phyloP scores from a whole-genome alignment of 2,329 filamentous ascomycete species.

The Lachnellula occidentalis region DNA sequence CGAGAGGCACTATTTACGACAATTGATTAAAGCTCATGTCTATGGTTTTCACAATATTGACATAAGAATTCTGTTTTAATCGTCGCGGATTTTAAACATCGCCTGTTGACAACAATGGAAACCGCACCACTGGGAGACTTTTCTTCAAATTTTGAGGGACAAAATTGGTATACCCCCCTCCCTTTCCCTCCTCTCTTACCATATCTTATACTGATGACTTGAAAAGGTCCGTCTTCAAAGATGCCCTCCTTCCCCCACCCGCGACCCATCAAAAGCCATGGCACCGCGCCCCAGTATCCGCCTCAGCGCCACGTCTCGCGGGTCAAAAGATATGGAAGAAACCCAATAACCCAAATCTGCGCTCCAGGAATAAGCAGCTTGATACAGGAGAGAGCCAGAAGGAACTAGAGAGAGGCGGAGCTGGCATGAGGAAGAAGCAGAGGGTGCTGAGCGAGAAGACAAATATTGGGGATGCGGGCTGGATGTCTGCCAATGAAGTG shows the following conservation, averaged over 20 bases:
- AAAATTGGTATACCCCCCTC: conserved; percentile 14
- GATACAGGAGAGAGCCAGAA: conserved; percentile 17
- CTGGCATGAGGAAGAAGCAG: conserved; percentile 32
- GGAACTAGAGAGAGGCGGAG: conserved; percentile 34
- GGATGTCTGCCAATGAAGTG: conserved; percentile 17
- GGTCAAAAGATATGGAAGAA: conserved; percentile 33
- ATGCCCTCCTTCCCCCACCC: conserved; percentile 24
- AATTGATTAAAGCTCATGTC: conserved; percentile 8
- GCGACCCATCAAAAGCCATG: conserved; percentile 20
- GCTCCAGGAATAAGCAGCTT: conserved; percentile 17
- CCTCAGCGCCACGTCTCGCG: conserved; percentile 28
- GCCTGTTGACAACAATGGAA: conserved; percentile 5
- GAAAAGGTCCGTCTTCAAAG: conserved; percentile 27
- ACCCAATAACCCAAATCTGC: conserved; percentile 14
- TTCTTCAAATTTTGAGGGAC: not conserved
- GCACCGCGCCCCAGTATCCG: conserved; percentile 28
- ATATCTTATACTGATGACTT: not conserved
- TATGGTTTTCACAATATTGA: conserved; percentile 3
- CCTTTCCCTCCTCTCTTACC: not conserved
- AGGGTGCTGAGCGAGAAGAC: conserved; percentile 29
- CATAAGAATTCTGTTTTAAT: not conserved
- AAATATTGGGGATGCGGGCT: conserved; percentile 30
- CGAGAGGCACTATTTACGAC: not conserved
- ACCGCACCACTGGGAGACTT: not conserved
- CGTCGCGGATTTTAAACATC: not conserved